These are phyloP conservation scores for Marasmius tenuissimus DNA, from an alignment of 1,284 basidiomycete genomes.

Conservation along the genomic window DNA sequence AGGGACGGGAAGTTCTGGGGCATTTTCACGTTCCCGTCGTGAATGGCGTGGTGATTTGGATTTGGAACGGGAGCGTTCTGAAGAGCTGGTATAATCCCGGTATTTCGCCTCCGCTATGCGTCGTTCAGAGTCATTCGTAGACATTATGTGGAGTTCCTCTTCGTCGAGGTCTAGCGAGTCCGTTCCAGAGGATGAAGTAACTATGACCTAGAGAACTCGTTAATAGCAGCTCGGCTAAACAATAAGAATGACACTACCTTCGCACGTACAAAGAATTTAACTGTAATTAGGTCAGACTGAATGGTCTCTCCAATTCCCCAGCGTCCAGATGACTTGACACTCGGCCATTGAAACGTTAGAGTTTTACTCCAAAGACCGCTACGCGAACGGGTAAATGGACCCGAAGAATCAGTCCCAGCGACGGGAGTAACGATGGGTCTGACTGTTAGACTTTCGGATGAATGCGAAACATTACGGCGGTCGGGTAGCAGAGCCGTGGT, in stretches of 20 bases:
- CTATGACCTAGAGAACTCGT: conserved; percentile 44
- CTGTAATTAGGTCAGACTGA: conserved; percentile 60
- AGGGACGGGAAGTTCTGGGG: conserved; percentile 32
- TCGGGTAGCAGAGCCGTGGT: conserved; percentile 17
- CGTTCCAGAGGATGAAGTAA: conserved; percentile 53
- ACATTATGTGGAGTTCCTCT: conserved; percentile 61
- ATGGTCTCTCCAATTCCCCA: conserved; percentile 80
- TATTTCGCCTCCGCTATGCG: conserved; percentile 64
- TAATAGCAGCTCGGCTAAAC: conserved; percentile 8
- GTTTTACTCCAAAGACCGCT: conserved; percentile 62
- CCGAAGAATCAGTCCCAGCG: conserved; percentile 56
- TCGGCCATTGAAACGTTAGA: conserved; percentile 71
- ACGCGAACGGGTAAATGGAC: conserved; percentile 51
- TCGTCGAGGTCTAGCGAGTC: conserved; percentile 70
- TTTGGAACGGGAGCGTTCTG: conserved; percentile 46
- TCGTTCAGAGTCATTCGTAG: conserved; percentile 69
- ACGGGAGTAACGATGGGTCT: conserved; percentile 49
- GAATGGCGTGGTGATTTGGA: conserved; percentile 58
- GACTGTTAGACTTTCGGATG: conserved; percentile 28
- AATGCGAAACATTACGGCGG: conserved; percentile 11
- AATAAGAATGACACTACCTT: conserved; percentile 46
- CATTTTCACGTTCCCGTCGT: conserved; percentile 33
- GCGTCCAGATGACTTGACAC: conserved; percentile 60
- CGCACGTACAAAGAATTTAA: conserved; percentile 68
- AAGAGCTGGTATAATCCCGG: conserved; percentile 39